phyloP scores from a whole-genome alignment of 371 early-diverging fungal genomes.

The Mortierella sp. region DNA sequence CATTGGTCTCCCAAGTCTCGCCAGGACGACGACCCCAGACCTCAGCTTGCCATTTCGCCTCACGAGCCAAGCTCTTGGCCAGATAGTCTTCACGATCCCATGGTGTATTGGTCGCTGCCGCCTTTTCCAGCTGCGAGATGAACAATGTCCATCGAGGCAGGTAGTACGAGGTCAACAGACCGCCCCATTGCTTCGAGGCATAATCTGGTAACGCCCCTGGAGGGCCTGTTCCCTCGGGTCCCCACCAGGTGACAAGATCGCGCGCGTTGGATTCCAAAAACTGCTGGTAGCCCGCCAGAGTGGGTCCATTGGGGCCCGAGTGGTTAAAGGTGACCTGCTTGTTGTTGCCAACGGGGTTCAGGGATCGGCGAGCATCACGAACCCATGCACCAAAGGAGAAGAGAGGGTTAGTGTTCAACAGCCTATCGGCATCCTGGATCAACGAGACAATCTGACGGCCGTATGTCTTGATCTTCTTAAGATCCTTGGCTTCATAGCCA shows the following conservation, averaged over 20 bases:
- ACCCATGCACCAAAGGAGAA: conserved; percentile 36
- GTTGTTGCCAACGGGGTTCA: conserved; percentile 13
- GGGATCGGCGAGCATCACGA: conserved; percentile 19
- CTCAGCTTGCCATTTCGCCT: conserved; percentile 33
- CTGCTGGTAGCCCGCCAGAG: conserved; percentile 32
- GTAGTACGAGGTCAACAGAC: conserved; percentile 39
- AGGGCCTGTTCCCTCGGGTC: conserved; percentile 27
- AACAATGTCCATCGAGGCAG: conserved; percentile 46
- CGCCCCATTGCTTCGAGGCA: conserved; percentile 53
- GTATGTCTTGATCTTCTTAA: conserved; percentile 17
- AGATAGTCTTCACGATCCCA: conserved; percentile 10
- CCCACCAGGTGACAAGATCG: conserved; percentile 49
- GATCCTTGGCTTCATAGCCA: conserved; percentile 21
- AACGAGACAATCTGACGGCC: conserved; percentile 26
- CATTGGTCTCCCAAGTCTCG: conserved; percentile 35
- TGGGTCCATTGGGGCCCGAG: conserved; percentile 1
- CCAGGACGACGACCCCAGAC: conserved; percentile 29
- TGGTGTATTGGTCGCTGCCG: conserved; percentile 7
- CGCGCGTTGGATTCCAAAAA: conserved; percentile 50
- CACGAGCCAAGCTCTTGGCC: conserved; percentile 15
- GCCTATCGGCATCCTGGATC: conserved; percentile 24
- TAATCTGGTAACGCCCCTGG: conserved; percentile 22
- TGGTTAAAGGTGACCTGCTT: conserved; percentile 3
- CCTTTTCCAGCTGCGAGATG: conserved; percentile 32
- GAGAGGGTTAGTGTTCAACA: conserved; percentile 22